Evolutionary conservation across 768 basidiomycete genomes (phyloP), one percentile per base, ranked within the genome.

Genomic region (Mycena latifolia): DNA sequence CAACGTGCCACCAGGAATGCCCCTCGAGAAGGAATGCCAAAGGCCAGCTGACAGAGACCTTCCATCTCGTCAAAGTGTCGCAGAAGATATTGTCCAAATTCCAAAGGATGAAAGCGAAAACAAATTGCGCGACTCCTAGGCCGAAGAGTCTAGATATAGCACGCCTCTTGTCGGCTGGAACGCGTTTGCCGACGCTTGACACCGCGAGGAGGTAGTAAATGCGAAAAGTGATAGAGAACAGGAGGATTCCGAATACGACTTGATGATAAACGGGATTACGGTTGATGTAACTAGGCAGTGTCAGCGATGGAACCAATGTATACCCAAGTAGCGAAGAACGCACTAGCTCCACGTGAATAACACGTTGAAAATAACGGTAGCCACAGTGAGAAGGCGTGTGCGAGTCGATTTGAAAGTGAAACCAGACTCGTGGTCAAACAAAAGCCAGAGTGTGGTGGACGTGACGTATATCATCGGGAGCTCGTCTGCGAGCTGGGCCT

Each of bases 211-310:
- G 82, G 69, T 88, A 86, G 0, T 77, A 73, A 48, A 86, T 80
- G 47, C 91, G 87, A 20, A 81, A 73, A 1, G 82, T 74, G 18
- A 80, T 82, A 10, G 75, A 70, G 41, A 92, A 58, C 69, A 93
- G 80, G 56, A 93, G 79, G 17, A 73, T 62, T 3, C 84, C 93
- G 73, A 94, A 95, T 2, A 92, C 86, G 25, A 88, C 73, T 79
- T 95, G 92, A 71, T 95, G 93, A 76, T 92, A 95, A 3, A 93
- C 80, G 0, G 93, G 93, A 71, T 94, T 92, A 27, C 92, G 87
- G 71, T 89, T 86, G 6, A 86, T 59, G 60, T 87, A 82, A 72
- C 92, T 93, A 72, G 41, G 20, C 41, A 27, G 22, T 10, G 18
- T 7, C 10, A 18, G n/a, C 22, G 25, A 18, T 48, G 10, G 15